Percentiles rank a stretch among this genome's conserved stretches.
phyloP scores from a whole-genome alignment of 129 eudicot genomes.

The Tagetes patula region DNA sequence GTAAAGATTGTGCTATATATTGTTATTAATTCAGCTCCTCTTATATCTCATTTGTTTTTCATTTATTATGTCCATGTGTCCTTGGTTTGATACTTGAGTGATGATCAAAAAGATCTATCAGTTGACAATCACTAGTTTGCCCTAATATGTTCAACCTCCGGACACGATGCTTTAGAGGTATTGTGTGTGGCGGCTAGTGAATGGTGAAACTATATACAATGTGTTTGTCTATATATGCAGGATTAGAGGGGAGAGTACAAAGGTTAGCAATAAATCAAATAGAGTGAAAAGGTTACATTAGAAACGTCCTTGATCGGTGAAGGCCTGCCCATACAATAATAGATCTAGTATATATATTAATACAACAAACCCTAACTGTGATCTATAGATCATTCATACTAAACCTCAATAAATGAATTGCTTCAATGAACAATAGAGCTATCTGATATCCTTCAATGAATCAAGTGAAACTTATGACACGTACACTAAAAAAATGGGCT shows the following conservation, averaged over 20 bases:
- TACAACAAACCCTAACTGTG: background rate
- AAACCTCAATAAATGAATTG: too few relatives aligned
- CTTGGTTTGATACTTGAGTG: background rate
- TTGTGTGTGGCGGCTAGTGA: background rate
- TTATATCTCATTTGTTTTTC: background rate
- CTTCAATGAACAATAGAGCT: too few relatives aligned
- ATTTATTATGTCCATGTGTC: constrained; percentile 5
- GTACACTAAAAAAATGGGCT: too few relatives aligned
- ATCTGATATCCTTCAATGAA: background rate
- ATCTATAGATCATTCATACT: background rate
- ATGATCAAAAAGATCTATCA: background rate
- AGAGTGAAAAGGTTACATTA: background rate
- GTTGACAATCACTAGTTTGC: background rate
- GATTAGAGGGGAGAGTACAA: background rate
- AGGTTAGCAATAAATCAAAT: background rate
- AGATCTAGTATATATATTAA: background rate
- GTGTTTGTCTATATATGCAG: background rate
- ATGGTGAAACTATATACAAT: background rate
- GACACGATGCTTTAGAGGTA: too few relatives aligned
- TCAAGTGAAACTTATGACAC: background rate
- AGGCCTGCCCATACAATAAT: background rate
- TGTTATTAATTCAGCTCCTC: constrained; percentile 14
- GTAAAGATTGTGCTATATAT: constrained; percentile 16
- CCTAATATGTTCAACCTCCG: too few relatives aligned
- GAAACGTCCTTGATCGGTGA: background rate